A percentile compares a stretch with the other conserved stretches of the same genome.
These are phyloP conservation scores for Kodamaea hsintzibuensis DNA, from an alignment of 805 yeast genomes.

Conservation along the genomic window DNA sequence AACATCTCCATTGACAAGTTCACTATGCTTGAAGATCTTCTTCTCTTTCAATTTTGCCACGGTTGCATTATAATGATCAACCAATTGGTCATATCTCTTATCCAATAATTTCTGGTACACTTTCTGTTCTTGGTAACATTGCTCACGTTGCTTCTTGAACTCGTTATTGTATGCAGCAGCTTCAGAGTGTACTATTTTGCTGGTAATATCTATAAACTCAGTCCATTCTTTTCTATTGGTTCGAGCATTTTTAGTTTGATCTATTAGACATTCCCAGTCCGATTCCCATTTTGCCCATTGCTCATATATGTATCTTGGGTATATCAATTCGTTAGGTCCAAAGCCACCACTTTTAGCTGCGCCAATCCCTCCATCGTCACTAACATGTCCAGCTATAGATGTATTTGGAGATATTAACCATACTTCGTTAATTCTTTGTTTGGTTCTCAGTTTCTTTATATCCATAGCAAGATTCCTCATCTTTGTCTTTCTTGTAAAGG, in stretches of 20 bases:
- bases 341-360: constrained; percentile 30
- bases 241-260: neutral
- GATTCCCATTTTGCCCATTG: constrained; percentile 32
- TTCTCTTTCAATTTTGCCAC: constrained; percentile 17
- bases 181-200: constrained; percentile 1
- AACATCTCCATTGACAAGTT: constrained; percentile 23
- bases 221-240: constrained; percentile 11
- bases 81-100: constrained; percentile 13
- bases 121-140: constrained; percentile 5
- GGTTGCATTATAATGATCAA: constrained; percentile 14
- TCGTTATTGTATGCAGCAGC: constrained; percentile 4
- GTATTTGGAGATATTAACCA: constrained; percentile 23
- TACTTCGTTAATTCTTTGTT: constrained; percentile 22
- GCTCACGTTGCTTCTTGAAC: neutral
- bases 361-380: constrained; percentile 30
- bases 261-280: constrained; percentile 33
- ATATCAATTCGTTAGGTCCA: constrained; percentile 29
- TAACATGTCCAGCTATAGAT: constrained; percentile 8
- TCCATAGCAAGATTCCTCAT: constrained; percentile 32
- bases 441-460: constrained; percentile 29
- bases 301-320: constrained; percentile 29
- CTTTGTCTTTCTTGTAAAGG: constrained; percentile 16
- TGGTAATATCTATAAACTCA: constrained; percentile 11
- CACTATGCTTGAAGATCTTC: constrained; percentile 35
- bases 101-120: constrained; percentile 14